Percentiles rank a stretch among this genome's conserved stretches.
Evolutionary conservation across 768 basidiomycete genomes (phyloP).

Genomic region (Boletellus emodensis): DNA sequence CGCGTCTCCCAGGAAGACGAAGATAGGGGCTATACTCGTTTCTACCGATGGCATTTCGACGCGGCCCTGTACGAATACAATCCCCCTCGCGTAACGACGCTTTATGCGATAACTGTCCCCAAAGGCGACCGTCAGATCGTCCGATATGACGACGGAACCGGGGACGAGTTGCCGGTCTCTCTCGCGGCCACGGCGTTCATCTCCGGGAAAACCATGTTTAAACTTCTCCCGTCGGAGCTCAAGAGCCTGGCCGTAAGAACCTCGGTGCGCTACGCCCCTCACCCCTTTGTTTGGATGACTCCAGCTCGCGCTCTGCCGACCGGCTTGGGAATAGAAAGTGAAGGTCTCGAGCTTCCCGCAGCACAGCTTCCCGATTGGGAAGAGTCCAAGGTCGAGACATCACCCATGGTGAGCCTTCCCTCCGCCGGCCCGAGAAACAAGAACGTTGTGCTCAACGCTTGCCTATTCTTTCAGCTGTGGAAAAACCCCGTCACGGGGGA

Average conservation of each 20-base stretch:
- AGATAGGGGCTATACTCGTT: conserved; percentile 71
- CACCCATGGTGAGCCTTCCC: conserved; percentile 52
- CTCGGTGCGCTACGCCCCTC: conserved; percentile 75
- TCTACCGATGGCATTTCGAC: conserved; percentile 92
- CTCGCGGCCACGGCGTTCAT: conserved; percentile 85
- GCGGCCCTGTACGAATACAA: conserved; percentile 76
- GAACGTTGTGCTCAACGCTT: not conserved
- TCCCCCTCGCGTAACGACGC: conserved; percentile 83
- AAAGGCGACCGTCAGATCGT: conserved; percentile 57
- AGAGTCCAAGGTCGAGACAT: conserved; percentile 65
- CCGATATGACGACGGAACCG: conserved; percentile 83
- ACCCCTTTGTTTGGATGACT: conserved; percentile 91
- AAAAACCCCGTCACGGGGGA: conserved; percentile 84
- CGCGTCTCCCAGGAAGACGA: conserved; percentile 70
- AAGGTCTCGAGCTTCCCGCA: conserved; percentile 65
- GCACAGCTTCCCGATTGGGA: conserved; percentile 80
- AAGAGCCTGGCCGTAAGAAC: conserved; percentile 80
- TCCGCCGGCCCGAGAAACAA: not conserved
- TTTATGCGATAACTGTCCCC: conserved; percentile 77
- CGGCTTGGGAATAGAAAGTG: conserved; percentile 78
- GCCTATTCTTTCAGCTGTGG: conserved; percentile 55
- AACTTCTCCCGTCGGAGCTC: conserved; percentile 61
- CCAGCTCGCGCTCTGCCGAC: conserved; percentile 69
- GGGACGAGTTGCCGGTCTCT: conserved; percentile 77
- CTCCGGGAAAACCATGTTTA: conserved; percentile 81